Evolutionary conservation across 108 stramenopile genomes (phyloP).

Genomic region (Cylindrotheca fusiformis): DNA sequence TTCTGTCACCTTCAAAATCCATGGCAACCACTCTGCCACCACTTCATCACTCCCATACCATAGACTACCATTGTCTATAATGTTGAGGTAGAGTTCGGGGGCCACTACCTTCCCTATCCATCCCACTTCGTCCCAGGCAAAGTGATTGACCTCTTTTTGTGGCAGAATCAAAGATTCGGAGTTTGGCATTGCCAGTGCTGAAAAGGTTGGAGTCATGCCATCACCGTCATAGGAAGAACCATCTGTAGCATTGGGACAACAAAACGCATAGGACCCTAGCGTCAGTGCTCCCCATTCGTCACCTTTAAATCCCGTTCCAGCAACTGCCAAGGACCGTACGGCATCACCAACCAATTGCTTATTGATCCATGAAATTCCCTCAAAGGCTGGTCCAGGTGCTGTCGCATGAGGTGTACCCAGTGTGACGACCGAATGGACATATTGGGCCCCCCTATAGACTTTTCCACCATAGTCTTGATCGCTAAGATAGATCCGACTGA

Average conservation of each 20-base stretch:
- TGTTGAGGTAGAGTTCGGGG: conserved; percentile 48
- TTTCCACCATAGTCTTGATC: conserved; percentile 61
- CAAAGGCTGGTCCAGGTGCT: conserved; percentile 71
- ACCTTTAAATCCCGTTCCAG: conserved; percentile 59
- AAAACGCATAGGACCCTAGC: conserved; percentile 57
- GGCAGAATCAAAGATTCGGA: conserved; percentile 40
- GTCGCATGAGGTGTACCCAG: conserved; percentile 60
- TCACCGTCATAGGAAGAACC: conserved; percentile 62
- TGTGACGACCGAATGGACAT: conserved; percentile 63
- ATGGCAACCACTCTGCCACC: conserved; percentile 49
- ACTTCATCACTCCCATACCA: conserved; percentile 69
- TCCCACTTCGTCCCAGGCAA: conserved; percentile 63
- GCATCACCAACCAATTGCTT: background rate
- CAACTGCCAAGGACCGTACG: conserved; percentile 56
- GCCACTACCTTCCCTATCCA: conserved; percentile 48
- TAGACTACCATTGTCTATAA: conserved; percentile 36
- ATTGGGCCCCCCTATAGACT: conserved; percentile 40
- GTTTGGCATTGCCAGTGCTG: conserved; percentile 46
- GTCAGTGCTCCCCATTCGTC: conserved; percentile 58
- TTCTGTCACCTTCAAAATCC: background rate
- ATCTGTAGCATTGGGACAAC: conserved; percentile 51
- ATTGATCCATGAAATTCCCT: conserved; percentile 63
- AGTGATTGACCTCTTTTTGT: conserved; percentile 46
- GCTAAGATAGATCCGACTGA: conserved; percentile 57
- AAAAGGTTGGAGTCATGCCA: conserved; percentile 66